Conservation (phyloP, 495 filamentous ascomycete genomes). For the Sporormia fimetaria region DNA sequence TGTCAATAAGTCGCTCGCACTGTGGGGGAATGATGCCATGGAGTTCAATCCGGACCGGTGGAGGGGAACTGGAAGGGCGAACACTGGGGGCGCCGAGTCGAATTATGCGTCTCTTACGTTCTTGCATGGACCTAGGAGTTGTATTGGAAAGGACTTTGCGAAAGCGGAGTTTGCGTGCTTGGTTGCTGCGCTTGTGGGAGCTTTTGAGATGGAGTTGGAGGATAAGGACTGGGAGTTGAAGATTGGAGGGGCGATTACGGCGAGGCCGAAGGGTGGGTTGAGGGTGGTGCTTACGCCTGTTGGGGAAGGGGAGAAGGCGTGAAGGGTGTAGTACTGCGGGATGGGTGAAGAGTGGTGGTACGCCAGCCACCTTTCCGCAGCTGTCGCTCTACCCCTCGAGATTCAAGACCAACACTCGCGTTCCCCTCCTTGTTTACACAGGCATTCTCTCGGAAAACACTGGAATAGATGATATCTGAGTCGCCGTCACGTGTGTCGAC, state of each 20-base stretch:
- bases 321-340: no score
- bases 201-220: slow-evolving; percentile 50
- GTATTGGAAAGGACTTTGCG: slow-evolving; percentile 56
- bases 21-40: slow-evolving; percentile 34
- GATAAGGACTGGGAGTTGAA: slow-evolving; percentile 27
- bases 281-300: slow-evolving; percentile 17
- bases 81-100: slow-evolving; percentile 32
- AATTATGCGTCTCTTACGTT: slow-evolving; percentile 36
- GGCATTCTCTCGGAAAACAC: no score
- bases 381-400: no score
- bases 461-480: no score
- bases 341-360: no score
- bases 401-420: no score
- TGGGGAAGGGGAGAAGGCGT: no score
- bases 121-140: slow-evolving; percentile 39
- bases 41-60: slow-evolving; percentile 38
- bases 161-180: slow-evolving; percentile 74
- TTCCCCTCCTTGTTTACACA: no score
- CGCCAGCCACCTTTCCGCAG: no score
- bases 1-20: slow-evolving; percentile 28
- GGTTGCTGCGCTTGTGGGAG: slow-evolving; percentile 62
- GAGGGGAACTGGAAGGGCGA: slow-evolving; percentile 28
- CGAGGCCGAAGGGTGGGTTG: slow-evolving; percentile 31
- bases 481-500: no score
- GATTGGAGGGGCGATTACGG: slow-evolving; percentile 33